A percentile compares a stretch with the other conserved stretches of the same genome.
phyloP scores from a whole-genome alignment of 1,284 basidiomycete species.

The Quambalaria eucalypti region DNA sequence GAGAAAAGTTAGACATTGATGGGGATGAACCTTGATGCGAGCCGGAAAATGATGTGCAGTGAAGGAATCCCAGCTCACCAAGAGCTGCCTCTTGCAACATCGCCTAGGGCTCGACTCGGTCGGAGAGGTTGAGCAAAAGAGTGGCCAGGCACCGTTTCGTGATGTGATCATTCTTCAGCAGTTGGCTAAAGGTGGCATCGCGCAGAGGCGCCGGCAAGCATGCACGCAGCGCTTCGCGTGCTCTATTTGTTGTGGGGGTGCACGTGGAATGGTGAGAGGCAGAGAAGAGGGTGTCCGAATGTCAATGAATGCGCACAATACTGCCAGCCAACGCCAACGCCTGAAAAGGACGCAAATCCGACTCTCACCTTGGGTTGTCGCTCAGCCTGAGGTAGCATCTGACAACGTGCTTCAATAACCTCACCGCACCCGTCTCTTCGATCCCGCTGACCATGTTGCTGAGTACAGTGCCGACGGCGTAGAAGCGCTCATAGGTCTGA shows the following conservation, averaged over 20 bases:
- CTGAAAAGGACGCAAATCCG: no score
- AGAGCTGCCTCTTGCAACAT: no score
- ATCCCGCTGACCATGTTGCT: conserved; percentile 89
- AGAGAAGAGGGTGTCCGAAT: conserved; percentile 1
- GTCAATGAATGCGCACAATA: neutral
- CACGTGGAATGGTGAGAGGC: neutral
- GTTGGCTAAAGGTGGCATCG: conserved; percentile 81
- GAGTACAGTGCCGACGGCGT: conserved; percentile 94
- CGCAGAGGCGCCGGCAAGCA: conserved; percentile 94
- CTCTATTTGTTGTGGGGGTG: conserved; percentile 55
- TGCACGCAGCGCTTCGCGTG: conserved; percentile 86
- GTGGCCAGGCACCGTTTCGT: conserved; percentile 76
- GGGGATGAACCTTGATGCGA: no score
- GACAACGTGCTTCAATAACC: conserved; percentile 94
- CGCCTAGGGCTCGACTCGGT: conserved; percentile 47
- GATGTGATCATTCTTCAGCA: conserved; percentile 57
- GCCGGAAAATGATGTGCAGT: no score
- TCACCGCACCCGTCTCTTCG: conserved; percentile 83
- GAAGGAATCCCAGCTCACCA: no score
- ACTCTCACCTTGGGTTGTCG: conserved; percentile 76
- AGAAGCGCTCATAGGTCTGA: conserved; percentile 98
- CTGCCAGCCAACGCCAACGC: neutral
- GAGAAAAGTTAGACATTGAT: no score
- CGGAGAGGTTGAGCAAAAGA: conserved; percentile 75
- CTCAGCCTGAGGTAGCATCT: conserved; percentile 91